Base-by-base conservation (phyloP, 331 rosid genomes). In the Cydonia oblonga region DNA sequence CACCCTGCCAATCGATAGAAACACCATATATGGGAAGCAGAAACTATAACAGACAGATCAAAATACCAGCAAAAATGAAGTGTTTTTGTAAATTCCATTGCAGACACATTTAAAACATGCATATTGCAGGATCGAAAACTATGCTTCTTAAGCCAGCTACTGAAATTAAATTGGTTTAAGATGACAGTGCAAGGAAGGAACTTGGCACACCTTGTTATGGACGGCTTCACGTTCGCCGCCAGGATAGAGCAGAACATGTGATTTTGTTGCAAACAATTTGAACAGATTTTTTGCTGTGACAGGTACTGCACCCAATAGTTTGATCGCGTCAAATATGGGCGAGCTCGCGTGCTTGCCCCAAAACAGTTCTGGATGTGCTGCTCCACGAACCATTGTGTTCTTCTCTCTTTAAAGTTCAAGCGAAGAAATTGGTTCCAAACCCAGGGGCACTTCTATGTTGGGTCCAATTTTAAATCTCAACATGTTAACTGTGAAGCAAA, bases 211-310 rank as follows among this genome's bases (percentile, higher is more conserved):
- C 99, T 95, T 91, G 67, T 14, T 67, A 83, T 95, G 97, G 52
- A 95, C 84, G 65, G 97, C 99, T 83, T 95, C 99, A 0, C 96
- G 96, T 4, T 88, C 90, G 44, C 97, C 96, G 24, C 99, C 99
- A 3, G 99, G 99, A 81, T 89, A 95, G 63, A 95, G 87, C 33
- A 95, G 97, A 79, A 89, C 89, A 70, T 89, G 90, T 35, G 91
- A 82, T 59, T 95, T 89, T 54, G 80, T 68, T 44, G 92, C 80
- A 52, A 95, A 87, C 68, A 86, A 72, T 75, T 83, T 95, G 71
- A 81, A 95, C 40, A 95, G 78, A 83, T 85, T 79, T 88, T 75
- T 80, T 20, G 86, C 83, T 23, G 96, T 81, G 58, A 95, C 99
- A 59, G 99, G 96, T 20, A 91, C 80, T 9, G 82, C 96, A 1